Base-by-base conservation (phyloP, 2,329 filamentous ascomycete genomes). In the Diaporthe longicolla region DNA sequence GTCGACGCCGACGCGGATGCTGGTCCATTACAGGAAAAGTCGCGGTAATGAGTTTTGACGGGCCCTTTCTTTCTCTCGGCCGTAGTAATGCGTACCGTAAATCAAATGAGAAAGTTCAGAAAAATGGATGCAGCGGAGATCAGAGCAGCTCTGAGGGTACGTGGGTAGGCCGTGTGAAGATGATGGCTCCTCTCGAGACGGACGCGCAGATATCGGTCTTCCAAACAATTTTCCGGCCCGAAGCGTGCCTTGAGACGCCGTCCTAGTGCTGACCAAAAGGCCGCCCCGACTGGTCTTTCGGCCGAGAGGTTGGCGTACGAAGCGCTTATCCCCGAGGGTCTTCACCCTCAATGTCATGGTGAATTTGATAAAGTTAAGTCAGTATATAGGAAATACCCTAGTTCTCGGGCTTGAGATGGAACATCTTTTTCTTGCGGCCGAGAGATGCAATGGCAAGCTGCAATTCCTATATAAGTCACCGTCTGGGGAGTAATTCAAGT, bases 151-250 rank as follows among this genome's bases (percentile, higher is more conserved):
- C 3, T 17, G 3, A 7, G 8, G 19, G 43, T 45, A 7, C n/a
- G 24, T 19, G 17, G 17, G 43, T 21, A 45, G 4, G 43, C 43
- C 43, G 17, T 19, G 15, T 8, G 43, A 45, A 19, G 43, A 2
- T 4, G 15, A 3, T 2, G 13, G 40, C 0, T 7, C 59, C 29
- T 29, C 5, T 29, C 29, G 29, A 29, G 29, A 32, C 21, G 26
- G 43, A 29, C 15, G 59, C 59, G 59, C 59, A n/a, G 19, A 50
- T 65, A 65, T 65, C 59, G 59, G 59, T 32, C 40, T 65, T 32
- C 26, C 32, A 9, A 13, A 3, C 26, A 35, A 65, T 65, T 65
- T 50, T 48, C 43, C 59, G 59, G 17, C n/a, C 37, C 58, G 58
- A 13, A 15, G n/a, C 37, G 4, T 43, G 58, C 57, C 55, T 37